phyloP scores from a whole-genome alignment of 1,284 basidiomycete species.

The Pseudomicrostroma phylloplanum region DNA sequence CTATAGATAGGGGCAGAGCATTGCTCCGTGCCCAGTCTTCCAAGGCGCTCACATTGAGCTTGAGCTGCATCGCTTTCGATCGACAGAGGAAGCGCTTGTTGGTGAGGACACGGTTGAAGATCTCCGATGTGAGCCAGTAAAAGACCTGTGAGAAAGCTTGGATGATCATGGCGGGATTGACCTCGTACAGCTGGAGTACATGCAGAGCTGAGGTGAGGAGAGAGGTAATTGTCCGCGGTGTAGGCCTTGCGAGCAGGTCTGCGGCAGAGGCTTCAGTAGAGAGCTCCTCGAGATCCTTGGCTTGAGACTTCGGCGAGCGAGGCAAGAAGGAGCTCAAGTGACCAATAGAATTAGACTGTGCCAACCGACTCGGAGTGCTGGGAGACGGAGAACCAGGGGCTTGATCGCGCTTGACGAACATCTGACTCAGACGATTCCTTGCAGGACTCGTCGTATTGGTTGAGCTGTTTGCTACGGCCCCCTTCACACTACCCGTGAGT shows the following conservation, averaged over 20 bases:
- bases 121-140: slow-evolving; percentile 76
- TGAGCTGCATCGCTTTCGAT: slow-evolving; percentile 80
- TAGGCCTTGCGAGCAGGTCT: slow-evolving; percentile 27
- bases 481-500: slow-evolving; percentile 38
- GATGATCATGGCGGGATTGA: slow-evolving; percentile 81
- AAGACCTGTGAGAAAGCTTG: slow-evolving; percentile 93
- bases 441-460: background rate
- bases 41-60: slow-evolving; percentile 74
- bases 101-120: slow-evolving; percentile 93
- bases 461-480: background rate
- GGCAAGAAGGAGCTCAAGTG: background rate
- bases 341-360: background rate
- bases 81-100: slow-evolving; percentile 90
- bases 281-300: background rate
- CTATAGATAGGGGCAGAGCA: slow-evolving; percentile 71
- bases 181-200: slow-evolving; percentile 74
- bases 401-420: slow-evolving; percentile 15
- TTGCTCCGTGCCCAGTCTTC: slow-evolving; percentile 86
- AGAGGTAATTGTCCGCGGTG: slow-evolving; percentile 65
- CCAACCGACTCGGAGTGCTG: background rate
- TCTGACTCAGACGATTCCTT: slow-evolving; percentile 27
- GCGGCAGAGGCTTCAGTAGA: slow-evolving; percentile 9
- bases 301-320: background rate
- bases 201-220: slow-evolving; percentile 83
- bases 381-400: background rate